Evolutionary conservation across 176 grass and related monocot species (phyloP), one percentile per base, ranked within the genome.

Genomic region (Cenchrus fungigraminus): DNA sequence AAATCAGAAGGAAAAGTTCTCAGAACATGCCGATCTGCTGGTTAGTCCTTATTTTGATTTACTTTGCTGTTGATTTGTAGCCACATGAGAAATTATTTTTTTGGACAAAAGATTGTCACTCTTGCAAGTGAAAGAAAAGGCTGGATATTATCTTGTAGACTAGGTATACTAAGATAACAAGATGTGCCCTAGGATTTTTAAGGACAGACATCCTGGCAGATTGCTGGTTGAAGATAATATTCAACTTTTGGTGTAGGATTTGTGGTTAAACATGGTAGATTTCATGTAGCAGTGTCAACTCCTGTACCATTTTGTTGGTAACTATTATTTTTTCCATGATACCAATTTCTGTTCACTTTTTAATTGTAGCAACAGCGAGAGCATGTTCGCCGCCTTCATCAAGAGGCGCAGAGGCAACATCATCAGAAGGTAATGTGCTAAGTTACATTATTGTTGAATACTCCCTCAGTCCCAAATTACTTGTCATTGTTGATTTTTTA

Each of bases 331-430:
- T 73, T 69, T 43, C 22, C 0, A 16, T 16, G 40, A 15, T 60
- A 8, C 47, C 4, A 5, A 51, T 73, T 54, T 73, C 62, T 55
- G 85, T 51, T 29, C 9, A 46, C 69, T 76, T 66, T 71, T 54
- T 65, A 63, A 79, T 76, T 76, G 60, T 61, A 95, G 95, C 28
- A 86, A 84, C 81, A 93, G 85, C 76, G 70, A 80, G 93, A 90
- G 89, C 47, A 90, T 77, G 85, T 93, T 40, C 92, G 95, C 9
- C 13, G 74, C 29, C 84, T 95, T 87, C 91, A 95, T 86, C 95
- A 93, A 85, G 91, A 95, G 62, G 85, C 91, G 85, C 95, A 98
- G 84, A 67, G 91, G 68, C 83, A 87, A 79, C 86, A 83, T 79
- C 92, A 98, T 87, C 92, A 95, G 69, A 95, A 86, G 85, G 95